phyloP scores from a whole-genome alignment of 495 filamentous ascomycete species.

The Xylaria bambusicola region DNA sequence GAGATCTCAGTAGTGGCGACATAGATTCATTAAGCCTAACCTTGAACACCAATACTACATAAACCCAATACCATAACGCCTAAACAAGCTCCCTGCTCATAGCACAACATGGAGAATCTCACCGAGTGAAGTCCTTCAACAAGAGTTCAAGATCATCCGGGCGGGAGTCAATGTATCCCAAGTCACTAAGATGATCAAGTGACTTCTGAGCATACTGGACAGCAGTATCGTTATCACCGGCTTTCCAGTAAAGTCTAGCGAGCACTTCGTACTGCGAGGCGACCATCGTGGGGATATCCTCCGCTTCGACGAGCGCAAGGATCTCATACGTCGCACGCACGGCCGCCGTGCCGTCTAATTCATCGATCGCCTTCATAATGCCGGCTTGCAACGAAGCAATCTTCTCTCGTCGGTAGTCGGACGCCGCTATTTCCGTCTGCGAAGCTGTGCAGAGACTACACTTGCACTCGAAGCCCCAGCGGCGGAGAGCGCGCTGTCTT shows the following conservation, averaged over 20 bases:
- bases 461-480: slow-evolving; percentile 43
- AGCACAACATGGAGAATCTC: no score
- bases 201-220: slow-evolving; percentile 41
- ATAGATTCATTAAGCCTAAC: no score
- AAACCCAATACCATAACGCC: no score
- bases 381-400: slow-evolving; percentile 35
- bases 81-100: no score
- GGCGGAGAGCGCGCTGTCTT: slow-evolving; percentile 29
- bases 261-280: slow-evolving; percentile 44
- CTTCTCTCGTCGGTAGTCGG: slow-evolving; percentile 37
- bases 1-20: no score
- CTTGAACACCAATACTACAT: no score
- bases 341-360: slow-evolving; percentile 37
- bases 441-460: slow-evolving; percentile 41
- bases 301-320: slow-evolving; percentile 32
- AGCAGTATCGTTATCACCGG: slow-evolving; percentile 37
- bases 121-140: slow-evolving; percentile 25
- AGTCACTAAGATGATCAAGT: slow-evolving; percentile 36
- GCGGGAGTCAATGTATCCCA: slow-evolving; percentile 27
- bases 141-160: slow-evolving; percentile 12
- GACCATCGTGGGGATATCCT: slow-evolving; percentile 37
- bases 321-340: slow-evolving; percentile 36
- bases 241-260: slow-evolving; percentile 40
- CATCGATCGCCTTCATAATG: slow-evolving; percentile 35
- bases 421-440: slow-evolving; percentile 29